phyloP scores from a whole-genome alignment of 768 basidiomycete genomes.

The Xanthoconium stramineum region DNA sequence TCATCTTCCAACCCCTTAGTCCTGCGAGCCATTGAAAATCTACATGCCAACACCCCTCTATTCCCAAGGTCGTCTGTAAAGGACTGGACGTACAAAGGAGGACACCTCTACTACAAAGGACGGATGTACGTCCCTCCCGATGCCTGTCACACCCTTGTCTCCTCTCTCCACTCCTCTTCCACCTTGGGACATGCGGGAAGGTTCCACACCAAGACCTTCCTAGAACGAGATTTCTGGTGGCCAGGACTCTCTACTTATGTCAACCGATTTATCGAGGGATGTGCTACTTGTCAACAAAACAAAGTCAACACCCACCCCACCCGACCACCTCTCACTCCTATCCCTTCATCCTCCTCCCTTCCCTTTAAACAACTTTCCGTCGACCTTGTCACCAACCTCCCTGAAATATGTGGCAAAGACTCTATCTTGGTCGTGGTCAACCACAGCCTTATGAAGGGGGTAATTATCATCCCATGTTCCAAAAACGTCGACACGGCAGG shows the following conservation, averaged over 20 bases:
- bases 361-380: background rate
- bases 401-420: background rate
- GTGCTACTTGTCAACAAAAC: background rate
- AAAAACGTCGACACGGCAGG: no score
- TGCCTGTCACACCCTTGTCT: background rate
- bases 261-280: background rate
- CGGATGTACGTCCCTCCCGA: no score
- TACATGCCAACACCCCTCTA: background rate
- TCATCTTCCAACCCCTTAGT: background rate
- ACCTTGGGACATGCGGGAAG: background rate
- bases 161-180: background rate
- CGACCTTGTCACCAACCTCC: background rate
- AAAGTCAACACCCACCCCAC: background rate
- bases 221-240: background rate
- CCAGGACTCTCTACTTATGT: background rate
- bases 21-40: background rate
- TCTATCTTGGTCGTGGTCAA: background rate
- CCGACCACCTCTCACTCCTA: background rate
- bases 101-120: no score
- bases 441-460: no score
- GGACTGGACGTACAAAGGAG: background rate
- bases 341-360: background rate
- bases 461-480: no score
- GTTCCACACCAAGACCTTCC: background rate
- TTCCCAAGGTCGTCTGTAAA: background rate